Conservation (phyloP, 2,329 filamentous ascomycete species). For the Scytalidium lignicola region DNA sequence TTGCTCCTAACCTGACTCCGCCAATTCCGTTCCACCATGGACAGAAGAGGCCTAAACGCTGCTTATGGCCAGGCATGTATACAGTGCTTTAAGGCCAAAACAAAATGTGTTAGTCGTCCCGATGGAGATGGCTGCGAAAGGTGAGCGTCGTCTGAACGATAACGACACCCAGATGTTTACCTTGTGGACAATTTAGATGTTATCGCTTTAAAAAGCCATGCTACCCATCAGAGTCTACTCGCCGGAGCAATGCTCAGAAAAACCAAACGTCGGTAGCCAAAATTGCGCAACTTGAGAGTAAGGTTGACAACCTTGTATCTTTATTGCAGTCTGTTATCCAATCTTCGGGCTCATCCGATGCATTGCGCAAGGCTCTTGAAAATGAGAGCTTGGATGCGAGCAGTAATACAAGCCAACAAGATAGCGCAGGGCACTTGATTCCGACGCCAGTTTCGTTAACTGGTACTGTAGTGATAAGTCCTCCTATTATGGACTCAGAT, state of each 20-base stretch:
- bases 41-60: neutral
- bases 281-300: slow-evolving; percentile 4
- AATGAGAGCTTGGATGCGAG: neutral
- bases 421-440: neutral
- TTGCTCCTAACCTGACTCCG: neutral
- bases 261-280: neutral
- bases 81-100: slow-evolving; percentile 9
- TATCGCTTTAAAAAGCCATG: slow-evolving; percentile 4
- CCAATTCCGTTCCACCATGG: neutral
- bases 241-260: neutral
- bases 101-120: slow-evolving; percentile 7
- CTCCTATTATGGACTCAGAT: neutral
- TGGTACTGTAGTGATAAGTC: neutral
- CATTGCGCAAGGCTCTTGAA: neutral
- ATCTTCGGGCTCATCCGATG: neutral
- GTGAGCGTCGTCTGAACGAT: neutral
- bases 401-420: neutral
- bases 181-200: neutral
- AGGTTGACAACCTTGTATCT: slow-evolving; percentile 1
- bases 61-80: slow-evolving; percentile 5
- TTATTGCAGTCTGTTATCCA: neutral
- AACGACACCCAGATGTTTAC: neutral
- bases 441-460: neutral
- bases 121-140: slow-evolving; percentile 6
- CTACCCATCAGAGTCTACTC: neutral